phyloP scores from a whole-genome alignment of 768 basidiomycete species.

The Serendipita vermifera region DNA sequence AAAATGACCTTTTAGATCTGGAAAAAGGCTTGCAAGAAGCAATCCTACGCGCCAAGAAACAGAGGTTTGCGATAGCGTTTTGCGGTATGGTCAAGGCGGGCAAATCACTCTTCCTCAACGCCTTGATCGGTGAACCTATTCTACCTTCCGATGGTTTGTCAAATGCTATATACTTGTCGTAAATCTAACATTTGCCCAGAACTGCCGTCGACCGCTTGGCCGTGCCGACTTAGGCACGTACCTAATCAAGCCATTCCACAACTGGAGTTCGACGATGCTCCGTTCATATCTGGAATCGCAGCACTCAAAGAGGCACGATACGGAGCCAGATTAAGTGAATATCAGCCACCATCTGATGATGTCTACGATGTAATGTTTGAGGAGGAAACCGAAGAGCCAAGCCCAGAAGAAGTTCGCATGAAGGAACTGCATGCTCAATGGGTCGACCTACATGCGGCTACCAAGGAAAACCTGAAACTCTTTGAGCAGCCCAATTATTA shows the following conservation, averaged over 20 bases:
- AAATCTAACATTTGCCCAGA: not conserved
- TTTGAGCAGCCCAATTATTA: not conserved
- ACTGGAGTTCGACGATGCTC: not conserved
- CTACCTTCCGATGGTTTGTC: slow-evolving; percentile 4
- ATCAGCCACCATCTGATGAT: slow-evolving; percentile 4
- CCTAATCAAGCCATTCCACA: not conserved
- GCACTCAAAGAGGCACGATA: not conserved
- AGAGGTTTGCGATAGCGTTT: slow-evolving; percentile 8
- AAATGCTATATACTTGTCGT: not conserved
- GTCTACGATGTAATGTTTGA: not conserved
- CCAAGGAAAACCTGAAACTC: not conserved
- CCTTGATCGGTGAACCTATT: slow-evolving; percentile 5
- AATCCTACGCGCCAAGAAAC: not conserved
- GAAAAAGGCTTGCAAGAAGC: slow-evolving; percentile 1
- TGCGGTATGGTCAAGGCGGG: slow-evolving; percentile 8
- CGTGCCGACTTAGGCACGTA: slow-evolving; percentile 2
- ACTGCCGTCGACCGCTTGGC: slow-evolving; percentile 5
- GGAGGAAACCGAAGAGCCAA: not conserved
- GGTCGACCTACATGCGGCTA: slow-evolving; percentile 3
- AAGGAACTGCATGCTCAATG: not conserved
- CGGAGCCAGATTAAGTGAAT: not conserved
- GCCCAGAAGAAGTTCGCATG: not conserved
- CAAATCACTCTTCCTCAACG: slow-evolving; percentile 4
- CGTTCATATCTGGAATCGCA: not conserved
- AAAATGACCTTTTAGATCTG: not conserved